These are phyloP conservation scores for Lactarius trivialis DNA, from an alignment of 768 basidiomycete genomes.

Conservation along the genomic window DNA sequence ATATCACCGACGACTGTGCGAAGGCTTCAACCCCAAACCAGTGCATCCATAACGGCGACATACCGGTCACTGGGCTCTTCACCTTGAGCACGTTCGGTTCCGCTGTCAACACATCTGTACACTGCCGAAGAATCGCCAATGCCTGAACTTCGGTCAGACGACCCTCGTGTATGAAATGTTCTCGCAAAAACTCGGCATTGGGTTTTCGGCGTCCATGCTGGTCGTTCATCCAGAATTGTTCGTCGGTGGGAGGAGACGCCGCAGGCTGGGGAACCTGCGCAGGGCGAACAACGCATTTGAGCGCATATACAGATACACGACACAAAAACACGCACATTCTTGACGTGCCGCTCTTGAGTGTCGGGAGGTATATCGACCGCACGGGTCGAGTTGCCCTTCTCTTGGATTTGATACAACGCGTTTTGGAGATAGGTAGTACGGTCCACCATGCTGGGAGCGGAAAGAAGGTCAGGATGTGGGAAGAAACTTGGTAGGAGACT, in stretches of 20 bases:
- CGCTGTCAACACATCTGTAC: conserved; percentile 53
- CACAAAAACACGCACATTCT: conserved; percentile 30
- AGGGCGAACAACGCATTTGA: neutral
- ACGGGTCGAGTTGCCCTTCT: conserved; percentile 30
- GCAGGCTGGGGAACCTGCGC: conserved; percentile 65
- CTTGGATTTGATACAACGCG: conserved; percentile 27
- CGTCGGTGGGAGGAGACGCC: conserved; percentile 57
- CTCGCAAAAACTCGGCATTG: conserved; percentile 71
- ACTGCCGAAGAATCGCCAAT: conserved; percentile 63
- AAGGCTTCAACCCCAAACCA: neutral
- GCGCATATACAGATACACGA: neutral
- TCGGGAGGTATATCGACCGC: conserved; percentile 25
- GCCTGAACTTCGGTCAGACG: conserved; percentile 78
- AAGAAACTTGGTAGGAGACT: neutral
- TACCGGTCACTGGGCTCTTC: conserved; percentile 84
- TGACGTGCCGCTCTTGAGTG: conserved; percentile 30
- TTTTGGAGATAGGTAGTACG: conserved; percentile 23
- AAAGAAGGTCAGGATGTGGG: neutral
- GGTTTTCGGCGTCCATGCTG: conserved; percentile 53
- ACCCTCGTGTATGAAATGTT: conserved; percentile 84
- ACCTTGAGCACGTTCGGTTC: conserved; percentile 84
- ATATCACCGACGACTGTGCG: conserved; percentile 85
- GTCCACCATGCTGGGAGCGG: conserved; percentile 14
- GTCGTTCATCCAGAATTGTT: conserved; percentile 57
- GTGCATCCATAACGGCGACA: conserved; percentile 28